Base-by-base conservation (phyloP, 352 stramenopile species). In the Phytophthora meadii region DNA sequence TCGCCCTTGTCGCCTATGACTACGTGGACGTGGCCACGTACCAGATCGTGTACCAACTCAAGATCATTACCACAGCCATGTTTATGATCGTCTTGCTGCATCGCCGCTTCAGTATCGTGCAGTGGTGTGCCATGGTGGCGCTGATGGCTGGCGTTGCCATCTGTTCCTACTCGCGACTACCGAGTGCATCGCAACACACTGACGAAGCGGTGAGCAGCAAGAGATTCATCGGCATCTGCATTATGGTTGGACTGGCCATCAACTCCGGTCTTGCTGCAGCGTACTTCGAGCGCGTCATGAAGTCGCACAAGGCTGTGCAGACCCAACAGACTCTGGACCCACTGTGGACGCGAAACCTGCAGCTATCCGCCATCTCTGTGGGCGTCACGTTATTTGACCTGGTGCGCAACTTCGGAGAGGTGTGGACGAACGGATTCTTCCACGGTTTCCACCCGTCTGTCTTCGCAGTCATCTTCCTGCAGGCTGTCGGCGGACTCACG, bases 21-120 rank as follows among this genome's bases (percentile, higher is more conserved):
- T 94, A 94, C 71, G 84, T 96, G 37, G 88, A 96, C 66, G 86
- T 96, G 17, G 86, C 88, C 52, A 96, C 88, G 70, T 96, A 94
- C 68, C 87, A 96, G 79, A 94, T 96, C 61, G 86, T 96, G 48
- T 96, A 95, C 71, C 88, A 96, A 72, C 85, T 94, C 59, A 96
- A 96, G 81, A 94, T 96, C 77, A 93, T 96, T 67, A 96, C 88
- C 22, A 96, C 88, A 0, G 88, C 88, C 54, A 81, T 96, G 76
- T 96, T 94, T 65, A 95, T 95, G 87, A 86, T 94, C 54, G 82
- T 96, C 47, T 62, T 96, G 61, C 82, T 96, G 52, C 87, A 96
- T 58, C 86, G 88, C 11, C 82, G 78, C 60, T 95, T 96, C 67
- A 94, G 82, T 48, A 11, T 79, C 59, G 79, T 96, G 15, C 88